phyloP scores from a whole-genome alignment of 192 early-diverging fungal species.

The Physocladia obscura region DNA sequence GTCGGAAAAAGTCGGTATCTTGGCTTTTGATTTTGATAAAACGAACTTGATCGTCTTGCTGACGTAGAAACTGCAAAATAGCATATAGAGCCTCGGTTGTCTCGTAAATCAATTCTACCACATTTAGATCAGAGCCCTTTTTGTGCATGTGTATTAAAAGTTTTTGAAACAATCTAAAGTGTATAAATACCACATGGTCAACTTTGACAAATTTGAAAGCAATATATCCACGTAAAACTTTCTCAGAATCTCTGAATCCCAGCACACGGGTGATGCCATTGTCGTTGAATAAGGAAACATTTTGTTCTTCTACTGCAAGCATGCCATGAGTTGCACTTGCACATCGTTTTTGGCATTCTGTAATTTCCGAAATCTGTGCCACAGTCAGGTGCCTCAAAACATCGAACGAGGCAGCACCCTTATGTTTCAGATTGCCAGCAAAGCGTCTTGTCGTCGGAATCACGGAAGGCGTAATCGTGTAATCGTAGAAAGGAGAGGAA shows the following conservation, averaged over 20 bases:
- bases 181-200: too few relatives aligned
- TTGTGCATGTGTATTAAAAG: too few relatives aligned
- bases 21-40: conserved; percentile 2
- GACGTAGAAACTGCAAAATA: conserved; percentile 1
- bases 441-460: too few relatives aligned
- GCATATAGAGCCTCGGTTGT: conserved; percentile 4
- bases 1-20: conserved; percentile 5
- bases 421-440: too few relatives aligned
- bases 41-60: conserved; percentile 17
- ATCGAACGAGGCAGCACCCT: neutral
- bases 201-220: conserved; percentile 15
- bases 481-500: conserved; percentile 7
- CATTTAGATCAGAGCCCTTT: neutral
- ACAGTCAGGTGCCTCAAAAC: neutral
- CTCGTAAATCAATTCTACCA: conserved; percentile 9
- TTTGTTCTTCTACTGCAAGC: too few relatives aligned
- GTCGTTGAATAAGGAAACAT: neutral
- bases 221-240: neutral
- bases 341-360: conserved; percentile 6
- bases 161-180: too few relatives aligned
- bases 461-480: conserved; percentile 1
- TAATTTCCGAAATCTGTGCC: neutral
- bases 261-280: conserved; percentile 5
- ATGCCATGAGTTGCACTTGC: neutral
- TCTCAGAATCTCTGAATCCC: neutral